Base-by-base conservation (phyloP, 306 rosid species). In the Astragalus membranaceus region DNA sequence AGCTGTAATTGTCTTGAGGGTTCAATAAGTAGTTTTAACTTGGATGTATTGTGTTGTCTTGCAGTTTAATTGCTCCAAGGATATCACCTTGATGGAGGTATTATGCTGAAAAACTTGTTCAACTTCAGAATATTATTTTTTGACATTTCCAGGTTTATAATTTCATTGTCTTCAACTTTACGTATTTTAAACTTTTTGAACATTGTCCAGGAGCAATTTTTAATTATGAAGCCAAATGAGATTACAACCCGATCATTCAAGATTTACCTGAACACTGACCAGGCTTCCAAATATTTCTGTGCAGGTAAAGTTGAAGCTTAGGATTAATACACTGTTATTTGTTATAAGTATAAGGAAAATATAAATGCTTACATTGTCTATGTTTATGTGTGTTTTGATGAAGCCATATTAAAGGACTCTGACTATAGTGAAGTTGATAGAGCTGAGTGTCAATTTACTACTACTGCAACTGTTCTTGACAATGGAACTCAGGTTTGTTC, bases 51-150 rank as follows among this genome's bases (percentile, higher is more conserved):
- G 46, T 73, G 17, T 64, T 60, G 52, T 79, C 69, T 82, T 88
- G 81, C 95, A 90, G 98, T 93, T 93, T 84, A 83, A 89, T 80
- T 94, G 98, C 85, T 85, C 97, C 63, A 90, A 80, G 74, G 97
- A 90, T 74, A 86, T 90, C 70, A 88, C 84, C 44, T 81, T 84
- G 74, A 90, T 94, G 96, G 97, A 94, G 97, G 98, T 94, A 88
- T 60, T 56, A 17, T 15, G 64, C 53, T 52, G 61, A 74, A 74
- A 64, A 44, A 44, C 39, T 1, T 54, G 42, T 30, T 63, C 16
- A 47, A 35, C 72, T 48, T 58, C 30, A 26, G 13, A 69, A 53
- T 36, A 20, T 35, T 50, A 62, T 71, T 5, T 60, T 66, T 55
- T 10, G 8, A 46, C 77, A 35, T 33, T 69, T 71, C 7, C 67